Base-by-base conservation (phyloP, 2,329 filamentous ascomycete genomes). In the Pseudogymnoascus sp. region DNA sequence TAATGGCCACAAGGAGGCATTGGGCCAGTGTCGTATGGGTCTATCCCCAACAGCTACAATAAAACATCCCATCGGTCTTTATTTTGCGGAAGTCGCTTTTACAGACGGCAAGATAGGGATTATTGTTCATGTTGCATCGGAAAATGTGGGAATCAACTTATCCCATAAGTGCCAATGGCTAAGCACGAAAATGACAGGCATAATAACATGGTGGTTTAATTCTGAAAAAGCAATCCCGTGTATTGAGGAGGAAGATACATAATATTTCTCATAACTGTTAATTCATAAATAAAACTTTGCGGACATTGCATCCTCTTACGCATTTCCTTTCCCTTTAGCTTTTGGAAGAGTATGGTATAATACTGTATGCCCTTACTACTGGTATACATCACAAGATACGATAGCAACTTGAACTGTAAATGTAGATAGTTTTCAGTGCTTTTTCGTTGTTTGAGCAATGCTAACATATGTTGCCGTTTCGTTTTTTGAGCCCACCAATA, bases 11-110 rank as follows among this genome's bases (percentile, higher is more conserved):
- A 33, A 44, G 23, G 60, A 13, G 35, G 33, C 35, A 26, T 61
- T 61, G 9, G 60, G 60, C 60, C 60, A 61, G 60, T 61, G 60
- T 61, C 60, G 60, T 8, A 23, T 61, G 10, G 60, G 60, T 26
- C 60, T 61, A 15, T 61, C 60, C 23, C 9, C 10, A 26, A 35
- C 15, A 13, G 38, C 23, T 10, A 38, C 33, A 40, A 40, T 40
- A n/a, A n/a, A 36, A n/a, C 60, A 26, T 61, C 60, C 60, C 17
- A 40, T 8, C 2, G 4, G 31, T 26, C 35, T 61, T 61, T 33
- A 61, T 61, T 61, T 33, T 33, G 23, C n/a, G n/a, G n/a, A n/a
- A n/a, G n/a, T n/a, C n/a, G n/a, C n/a, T n/a, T n/a, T n/a, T n/a
- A n/a, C 33, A 40, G 33, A 61, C 35, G 35, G 35, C 21, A 26